Base-by-base conservation (phyloP, 371 early-diverging fungal species). In the Nematocida sp. region DNA sequence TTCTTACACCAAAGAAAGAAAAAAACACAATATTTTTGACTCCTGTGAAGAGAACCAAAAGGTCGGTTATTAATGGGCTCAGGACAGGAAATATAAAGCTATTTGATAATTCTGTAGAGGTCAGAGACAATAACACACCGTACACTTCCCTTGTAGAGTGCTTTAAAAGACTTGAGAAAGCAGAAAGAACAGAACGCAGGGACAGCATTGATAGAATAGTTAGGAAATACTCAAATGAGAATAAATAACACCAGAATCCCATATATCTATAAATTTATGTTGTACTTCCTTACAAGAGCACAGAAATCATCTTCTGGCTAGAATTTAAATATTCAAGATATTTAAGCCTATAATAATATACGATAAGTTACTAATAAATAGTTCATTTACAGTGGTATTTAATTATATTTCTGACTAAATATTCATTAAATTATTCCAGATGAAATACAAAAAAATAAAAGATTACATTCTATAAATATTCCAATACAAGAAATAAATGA, bases 71-170 rank as follows among this genome's bases (percentile, higher is more conserved):
- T 7, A 75, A 75, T 55, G 76, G 76, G 15, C 9, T 75, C 27
- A 75, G 66, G 4, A 66, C 50, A 5, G 76, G 76, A 25, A 42
- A n/a, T 20, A 66, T 75, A 54, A 42, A 54, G 55, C 40, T 75
- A 33, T 75, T 46, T 66, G 69, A 75, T 50, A 62, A 58, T 39
- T 55, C 76, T 27, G n/a, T 75, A 40, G 76, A 66, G 15, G 66
- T 75, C 23, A 57, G 39, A 42, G 15, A 11, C 15, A 69, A 66
- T 13, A 54, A 27, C 5, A 46, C n/a, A 15, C 64, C 66, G 13
- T 75, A 66, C 47, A 25, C 66, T 0, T 75, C 76, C 33, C 69
- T 75, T 4, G 76, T 75, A 23, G 76, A 75, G 55, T 75, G 76
- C 69, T 75, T 75, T 50, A 75, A 54, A 40, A 44, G 40, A n/a